Conservation (phyloP, 202 grass and related monocot species). For the Eragrostis tef region DNA sequence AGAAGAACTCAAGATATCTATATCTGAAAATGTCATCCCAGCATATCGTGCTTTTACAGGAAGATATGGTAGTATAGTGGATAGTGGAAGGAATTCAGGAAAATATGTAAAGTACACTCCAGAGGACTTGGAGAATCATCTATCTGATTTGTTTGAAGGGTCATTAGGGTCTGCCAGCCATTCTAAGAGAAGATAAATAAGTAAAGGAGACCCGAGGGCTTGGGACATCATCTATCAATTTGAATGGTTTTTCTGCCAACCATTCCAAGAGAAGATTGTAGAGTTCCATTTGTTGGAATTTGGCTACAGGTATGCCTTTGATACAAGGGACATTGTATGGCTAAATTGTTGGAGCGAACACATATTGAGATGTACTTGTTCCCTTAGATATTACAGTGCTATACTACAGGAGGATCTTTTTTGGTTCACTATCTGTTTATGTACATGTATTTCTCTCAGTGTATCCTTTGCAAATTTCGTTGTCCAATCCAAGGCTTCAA, state of each 20-base stretch:
- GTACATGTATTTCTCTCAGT: slow-evolving; percentile 48
- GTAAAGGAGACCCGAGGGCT: slow-evolving; percentile 76
- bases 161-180: slow-evolving; percentile 63
- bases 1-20: slow-evolving; percentile 93
- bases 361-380: slow-evolving; percentile 24
- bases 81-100: slow-evolving; percentile 66
- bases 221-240: slow-evolving; percentile 75
- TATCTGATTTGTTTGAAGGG: slow-evolving; percentile 89
- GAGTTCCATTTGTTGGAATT: slow-evolving; percentile 44
- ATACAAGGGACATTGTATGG: slow-evolving; percentile 41
- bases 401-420: slow-evolving; percentile 36
- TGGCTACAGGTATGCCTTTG: slow-evolving; percentile 53
- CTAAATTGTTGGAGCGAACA: slow-evolving; percentile 35
- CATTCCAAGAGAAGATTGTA: slow-evolving; percentile 63
- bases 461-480: slow-evolving; percentile 28
- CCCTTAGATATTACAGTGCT: slow-evolving; percentile 43
- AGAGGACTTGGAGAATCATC: slow-evolving; percentile 81
- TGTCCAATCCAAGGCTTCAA: slow-evolving; percentile 33
- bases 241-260: slow-evolving; percentile 72
- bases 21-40: slow-evolving; percentile 89
- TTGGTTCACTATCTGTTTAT: slow-evolving; percentile 41
- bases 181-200: slow-evolving; percentile 70
- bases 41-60: slow-evolving; percentile 92
- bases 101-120: slow-evolving; percentile 79
- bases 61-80: slow-evolving; percentile 75